Percentiles rank a stretch among this genome's conserved stretches.
phyloP scores from a whole-genome alignment of 2,329 filamentous ascomycete genomes.

The Colletotrichum aenigma region DNA sequence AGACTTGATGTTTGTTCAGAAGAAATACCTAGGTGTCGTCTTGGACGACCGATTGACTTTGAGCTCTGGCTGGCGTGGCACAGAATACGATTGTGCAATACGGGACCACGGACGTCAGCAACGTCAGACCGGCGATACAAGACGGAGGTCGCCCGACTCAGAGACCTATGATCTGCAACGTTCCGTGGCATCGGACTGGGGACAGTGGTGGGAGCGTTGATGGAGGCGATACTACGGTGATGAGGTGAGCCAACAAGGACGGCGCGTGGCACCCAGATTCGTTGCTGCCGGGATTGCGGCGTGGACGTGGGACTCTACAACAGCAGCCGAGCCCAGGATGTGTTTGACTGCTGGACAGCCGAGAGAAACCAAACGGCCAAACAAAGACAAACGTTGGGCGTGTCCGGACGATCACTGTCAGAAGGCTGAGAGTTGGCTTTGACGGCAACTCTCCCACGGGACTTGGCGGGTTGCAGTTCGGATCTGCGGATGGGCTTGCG shows the following conservation, averaged over 20 bases:
- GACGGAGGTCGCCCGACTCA: slow-evolving; percentile 5
- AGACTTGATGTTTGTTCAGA: slow-evolving; percentile 4
- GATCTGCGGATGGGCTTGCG: background rate
- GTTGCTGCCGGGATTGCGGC: background rate
- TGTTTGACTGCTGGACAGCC: background rate
- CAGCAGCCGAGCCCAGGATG: background rate
- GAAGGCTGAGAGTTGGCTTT: background rate
- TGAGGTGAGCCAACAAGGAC: slow-evolving; percentile 2
- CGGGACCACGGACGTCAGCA: background rate
- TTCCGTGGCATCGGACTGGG: background rate
- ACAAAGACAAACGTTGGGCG: background rate
- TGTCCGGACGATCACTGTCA: background rate
- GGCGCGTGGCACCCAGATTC: background rate
- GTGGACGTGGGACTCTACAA: background rate
- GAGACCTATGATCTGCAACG: background rate
- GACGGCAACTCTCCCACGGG: background rate
- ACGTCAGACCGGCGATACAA: background rate
- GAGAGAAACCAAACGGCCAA: background rate
- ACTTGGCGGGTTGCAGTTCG: background rate
- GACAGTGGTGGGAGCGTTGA: background rate
- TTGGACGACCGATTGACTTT: background rate
- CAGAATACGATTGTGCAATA: background rate
- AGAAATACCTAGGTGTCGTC: background rate
- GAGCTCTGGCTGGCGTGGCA: background rate
- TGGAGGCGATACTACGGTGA: slow-evolving; percentile 1